Conservation (phyloP, 345 rosid genomes). For the Lepidium sativum region DNA sequence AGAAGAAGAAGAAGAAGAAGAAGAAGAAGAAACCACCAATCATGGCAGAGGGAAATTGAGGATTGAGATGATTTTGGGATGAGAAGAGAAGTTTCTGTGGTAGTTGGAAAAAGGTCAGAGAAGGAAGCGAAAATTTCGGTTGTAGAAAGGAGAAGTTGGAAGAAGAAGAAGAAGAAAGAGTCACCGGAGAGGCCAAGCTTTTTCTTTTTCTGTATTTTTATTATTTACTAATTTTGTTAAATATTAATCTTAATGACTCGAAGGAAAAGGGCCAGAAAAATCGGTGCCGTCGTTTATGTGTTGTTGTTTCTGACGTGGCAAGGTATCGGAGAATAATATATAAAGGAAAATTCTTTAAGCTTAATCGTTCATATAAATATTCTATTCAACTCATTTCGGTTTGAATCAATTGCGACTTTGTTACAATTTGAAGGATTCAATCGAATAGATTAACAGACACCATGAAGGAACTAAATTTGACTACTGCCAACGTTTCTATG, state of each 20-base stretch:
- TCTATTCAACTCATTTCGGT: too few species aligned
- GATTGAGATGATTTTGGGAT: background rate
- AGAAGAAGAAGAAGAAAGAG: conserved; percentile 1
- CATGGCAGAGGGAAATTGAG: background rate
- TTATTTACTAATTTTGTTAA: background rate
- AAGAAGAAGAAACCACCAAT: background rate
- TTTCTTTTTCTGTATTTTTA: background rate
- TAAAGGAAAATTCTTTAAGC: too few species aligned
- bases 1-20: too few species aligned
- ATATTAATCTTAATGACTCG: background rate
- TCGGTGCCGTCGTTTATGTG: conserved; percentile 10
- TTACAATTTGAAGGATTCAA: too few species aligned
- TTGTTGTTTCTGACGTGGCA: conserved; percentile 1
- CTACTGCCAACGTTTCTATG: too few species aligned
- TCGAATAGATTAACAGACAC: too few species aligned
- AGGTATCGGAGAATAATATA: background rate
- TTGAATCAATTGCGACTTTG: too few species aligned
- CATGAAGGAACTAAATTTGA: too few species aligned
- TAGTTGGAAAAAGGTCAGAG: conserved; percentile 21
- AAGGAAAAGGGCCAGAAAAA: background rate
- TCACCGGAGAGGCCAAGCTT: conserved; percentile 19
- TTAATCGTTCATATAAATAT: too few species aligned
- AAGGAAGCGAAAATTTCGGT: conserved; percentile 23
- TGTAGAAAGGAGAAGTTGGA: background rate
- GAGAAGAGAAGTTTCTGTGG: background rate